A percentile compares a stretch with the other conserved stretches of the same genome.
Evolutionary conservation across 2,329 filamentous ascomycete genomes (phyloP).

Genomic region (Septoria petroselini): DNA sequence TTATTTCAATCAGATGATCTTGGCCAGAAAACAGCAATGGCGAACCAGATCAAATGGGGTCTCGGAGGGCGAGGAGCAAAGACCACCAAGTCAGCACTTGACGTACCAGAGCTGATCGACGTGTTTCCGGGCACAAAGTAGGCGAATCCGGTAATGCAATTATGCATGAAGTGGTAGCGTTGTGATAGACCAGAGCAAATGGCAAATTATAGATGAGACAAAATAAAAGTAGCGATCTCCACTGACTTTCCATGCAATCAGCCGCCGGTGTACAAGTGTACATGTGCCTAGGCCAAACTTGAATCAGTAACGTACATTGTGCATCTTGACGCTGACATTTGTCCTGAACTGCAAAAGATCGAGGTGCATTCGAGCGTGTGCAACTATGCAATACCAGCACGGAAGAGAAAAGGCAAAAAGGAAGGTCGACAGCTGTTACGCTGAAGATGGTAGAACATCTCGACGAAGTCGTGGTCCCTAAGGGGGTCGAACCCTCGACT

Average conservation of each 20-base stretch:
- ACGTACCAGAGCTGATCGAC: slow-evolving; percentile 17
- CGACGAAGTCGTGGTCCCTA: slow-evolving; percentile 6
- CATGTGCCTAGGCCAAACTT: too few species aligned
- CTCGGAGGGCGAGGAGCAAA: slow-evolving; percentile 50
- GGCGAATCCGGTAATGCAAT: neutral
- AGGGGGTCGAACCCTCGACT: slow-evolving; percentile 20
- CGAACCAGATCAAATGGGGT: slow-evolving; percentile 67
- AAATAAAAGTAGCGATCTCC: too few species aligned
- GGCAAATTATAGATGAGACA: too few species aligned
- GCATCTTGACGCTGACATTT: too few species aligned
- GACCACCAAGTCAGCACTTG: slow-evolving; percentile 26
- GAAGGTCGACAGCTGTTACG: slow-evolving; percentile 6
- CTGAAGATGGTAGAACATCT: neutral
- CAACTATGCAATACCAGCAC: neutral
- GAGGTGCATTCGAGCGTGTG: neutral
- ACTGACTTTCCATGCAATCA: too few species aligned
- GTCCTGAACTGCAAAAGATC: too few species aligned
- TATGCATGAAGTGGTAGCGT: neutral
- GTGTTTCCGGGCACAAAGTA: slow-evolving; percentile 7
- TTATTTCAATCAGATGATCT: slow-evolving; percentile 71
- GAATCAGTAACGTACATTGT: too few species aligned
- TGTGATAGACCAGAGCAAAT: neutral
- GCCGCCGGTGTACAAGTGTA: too few species aligned
- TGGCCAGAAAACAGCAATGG: slow-evolving; percentile 66
- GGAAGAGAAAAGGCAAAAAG: neutral